Evolutionary conservation across 2,329 filamentous ascomycete species (phyloP).

Genomic region (Eutypa lata): DNA sequence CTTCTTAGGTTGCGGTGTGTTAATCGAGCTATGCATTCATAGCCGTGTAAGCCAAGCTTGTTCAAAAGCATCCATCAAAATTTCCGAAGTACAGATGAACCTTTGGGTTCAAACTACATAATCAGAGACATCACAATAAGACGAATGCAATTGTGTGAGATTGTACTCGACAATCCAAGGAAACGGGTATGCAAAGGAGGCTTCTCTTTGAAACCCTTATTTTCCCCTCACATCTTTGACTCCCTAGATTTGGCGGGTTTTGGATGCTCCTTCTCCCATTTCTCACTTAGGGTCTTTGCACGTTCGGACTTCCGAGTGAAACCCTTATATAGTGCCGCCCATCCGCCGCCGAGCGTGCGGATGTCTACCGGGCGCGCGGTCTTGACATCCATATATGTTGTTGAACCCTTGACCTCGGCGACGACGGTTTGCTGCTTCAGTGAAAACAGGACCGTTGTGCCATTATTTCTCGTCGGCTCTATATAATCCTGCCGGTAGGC

Average conservation of each 20-base stretch:
- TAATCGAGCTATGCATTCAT: too few relatives aligned
- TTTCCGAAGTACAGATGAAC: too few relatives aligned
- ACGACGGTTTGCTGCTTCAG: conserved; percentile 21
- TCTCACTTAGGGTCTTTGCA: conserved; percentile 6
- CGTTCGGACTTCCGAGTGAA: conserved; percentile 6
- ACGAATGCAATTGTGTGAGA: too few relatives aligned
- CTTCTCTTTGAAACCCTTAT: too few relatives aligned
- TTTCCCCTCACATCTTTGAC: background rate
- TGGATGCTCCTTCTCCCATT: conserved; percentile 7
- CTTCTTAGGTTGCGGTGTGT: too few relatives aligned
- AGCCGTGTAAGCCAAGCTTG: too few relatives aligned
- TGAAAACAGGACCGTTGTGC: conserved; percentile 14
- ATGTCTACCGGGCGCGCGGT: conserved; percentile 19
- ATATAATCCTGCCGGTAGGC: conserved; percentile 14
- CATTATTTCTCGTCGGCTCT: conserved; percentile 15
- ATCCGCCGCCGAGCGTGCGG: conserved; percentile 14
- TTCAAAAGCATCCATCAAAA: too few relatives aligned
- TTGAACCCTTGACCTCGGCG: conserved; percentile 14
- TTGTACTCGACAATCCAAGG: too few relatives aligned
- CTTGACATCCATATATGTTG: conserved; percentile 17
- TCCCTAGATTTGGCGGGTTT: background rate
- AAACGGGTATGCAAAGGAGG: too few relatives aligned
- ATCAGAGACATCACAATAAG: too few relatives aligned
- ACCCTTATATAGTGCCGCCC: conserved; percentile 10
- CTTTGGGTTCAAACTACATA: too few relatives aligned